Base-by-base conservation (phyloP, 2,329 filamentous ascomycete genomes). In the Ophiocordyceps sinensis region DNA sequence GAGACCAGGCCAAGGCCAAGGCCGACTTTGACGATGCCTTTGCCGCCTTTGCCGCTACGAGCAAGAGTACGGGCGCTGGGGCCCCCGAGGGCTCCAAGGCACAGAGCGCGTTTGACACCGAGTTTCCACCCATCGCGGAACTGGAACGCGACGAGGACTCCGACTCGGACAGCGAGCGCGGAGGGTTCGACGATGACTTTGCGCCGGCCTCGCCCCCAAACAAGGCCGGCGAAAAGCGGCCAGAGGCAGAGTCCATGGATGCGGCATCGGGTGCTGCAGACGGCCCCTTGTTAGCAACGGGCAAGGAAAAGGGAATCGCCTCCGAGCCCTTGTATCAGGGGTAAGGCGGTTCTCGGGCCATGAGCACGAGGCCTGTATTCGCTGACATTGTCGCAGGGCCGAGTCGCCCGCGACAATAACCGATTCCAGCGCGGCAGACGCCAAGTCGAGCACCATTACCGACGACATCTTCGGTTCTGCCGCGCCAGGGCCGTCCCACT, bases 111-210 rank as follows among this genome's bases (percentile, higher is more conserved):
- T 82, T 85, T 51, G 73, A 79, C 53, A 71, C 77, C 19, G 91
- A 96, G 56, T 96, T 96, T 55, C 91, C 91, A 28, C 91, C 89
- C 1, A 94, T 96, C 45, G 79, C 82, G n/a, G 85, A 89, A 56
- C 64, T 95, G 43, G 82, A 84, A 46, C 73, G 77, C 28, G 85
- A 89, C 21, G 82, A 85, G 17, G 82, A 93, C n/a, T 88, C 83
- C 28, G 86, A 93, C 44, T 82, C 80, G 28, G 81, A 79, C 41
- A 83, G 77, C 44, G 84, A 85, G 38, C 75, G 75, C 38, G 86
- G 85, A 35, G 86, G 88, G 0, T 96, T 96, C 55, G 89, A 93
- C 39, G 91, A 98, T 55, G 82, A 95, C 59, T 96, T 96, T 56
- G 80, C 83, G 1, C 77, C 84, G 13, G 72, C 75, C 2, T 72